Evolutionary conservation across 163 green algal genomes (phyloP).

Genomic region (Scenedesmus sp.): DNA sequence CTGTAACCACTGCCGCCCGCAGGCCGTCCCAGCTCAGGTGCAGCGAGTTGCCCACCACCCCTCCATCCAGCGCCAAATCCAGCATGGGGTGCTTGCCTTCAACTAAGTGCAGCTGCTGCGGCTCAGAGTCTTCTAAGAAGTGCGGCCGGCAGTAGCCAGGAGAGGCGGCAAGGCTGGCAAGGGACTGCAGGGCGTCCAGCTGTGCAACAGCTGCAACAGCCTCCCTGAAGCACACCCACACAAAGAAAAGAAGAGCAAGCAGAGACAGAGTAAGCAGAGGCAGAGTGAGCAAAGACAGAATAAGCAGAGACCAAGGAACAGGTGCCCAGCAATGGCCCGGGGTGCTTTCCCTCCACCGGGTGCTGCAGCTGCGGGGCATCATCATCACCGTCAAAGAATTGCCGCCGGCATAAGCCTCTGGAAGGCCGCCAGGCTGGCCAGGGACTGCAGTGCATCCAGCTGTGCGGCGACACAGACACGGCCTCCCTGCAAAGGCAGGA

Average conservation of each 20-base stretch:
- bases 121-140: slow-evolving; percentile 52
- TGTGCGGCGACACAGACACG: slow-evolving; percentile 70
- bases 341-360: too few relatives aligned
- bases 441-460: slow-evolving; percentile 84
- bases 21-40: slow-evolving; percentile 54
- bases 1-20: slow-evolving; percentile 81
- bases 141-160: slow-evolving; percentile 71
- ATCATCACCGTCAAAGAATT: too few relatives aligned
- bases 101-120: slow-evolving; percentile 66
- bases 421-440: slow-evolving; percentile 73
- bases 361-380: too few relatives aligned
- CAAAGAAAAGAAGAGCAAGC: too few relatives aligned
- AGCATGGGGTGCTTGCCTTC: slow-evolving; percentile 86
- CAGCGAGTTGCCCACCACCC: slow-evolving; percentile 86
- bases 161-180: slow-evolving; percentile 73
- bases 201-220: slow-evolving; percentile 77
- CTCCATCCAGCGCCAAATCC: slow-evolving; percentile 71
- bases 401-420: too few relatives aligned
- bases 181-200: slow-evolving; percentile 85
- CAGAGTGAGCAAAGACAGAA: too few relatives aligned
- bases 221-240: neutral
- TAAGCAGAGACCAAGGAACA: too few relatives aligned
- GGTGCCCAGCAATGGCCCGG: too few relatives aligned
- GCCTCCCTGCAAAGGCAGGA: slow-evolving; percentile 46
- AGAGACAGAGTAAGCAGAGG: too few relatives aligned